Conservation (phyloP, 2,329 filamentous ascomycete genomes). For the Neobulgaria alba region DNA sequence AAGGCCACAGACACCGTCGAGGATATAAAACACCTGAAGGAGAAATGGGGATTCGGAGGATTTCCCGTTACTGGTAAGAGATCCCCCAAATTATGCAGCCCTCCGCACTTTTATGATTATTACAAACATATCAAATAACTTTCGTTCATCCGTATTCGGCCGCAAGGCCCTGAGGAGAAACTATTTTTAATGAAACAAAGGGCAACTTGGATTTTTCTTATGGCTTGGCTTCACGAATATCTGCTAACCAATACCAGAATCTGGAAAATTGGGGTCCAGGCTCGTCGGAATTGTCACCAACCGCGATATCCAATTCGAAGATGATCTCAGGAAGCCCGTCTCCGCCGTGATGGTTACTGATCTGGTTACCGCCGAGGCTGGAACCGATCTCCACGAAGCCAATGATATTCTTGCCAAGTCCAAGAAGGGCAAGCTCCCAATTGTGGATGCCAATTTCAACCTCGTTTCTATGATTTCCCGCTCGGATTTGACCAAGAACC, state of each 20-base stretch:
- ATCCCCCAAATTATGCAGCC: slow-evolving; percentile 4
- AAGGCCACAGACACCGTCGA: slow-evolving; percentile 78
- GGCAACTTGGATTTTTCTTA: too few relatives aligned
- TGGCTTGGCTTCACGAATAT: too few relatives aligned
- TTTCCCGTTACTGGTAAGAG: slow-evolving; percentile 96
- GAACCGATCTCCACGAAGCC: slow-evolving; percentile 77
- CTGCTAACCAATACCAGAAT: slow-evolving; percentile 54
- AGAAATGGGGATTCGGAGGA: slow-evolving; percentile 97
- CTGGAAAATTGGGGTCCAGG: slow-evolving; percentile 87
- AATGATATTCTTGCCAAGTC: slow-evolving; percentile 90
- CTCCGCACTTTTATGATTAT: slow-evolving; percentile 63
- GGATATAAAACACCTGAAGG: slow-evolving; percentile 86
- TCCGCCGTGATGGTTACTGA: slow-evolving; percentile 93
- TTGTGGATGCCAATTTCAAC: slow-evolving; percentile 76
- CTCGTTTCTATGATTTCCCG: slow-evolving; percentile 87
- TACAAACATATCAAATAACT: slow-evolving; percentile 79
- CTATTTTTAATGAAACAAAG: too few relatives aligned
- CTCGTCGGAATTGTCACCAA: slow-evolving; percentile 96
- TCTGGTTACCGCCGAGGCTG: slow-evolving; percentile 76
- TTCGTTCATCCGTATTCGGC: slow-evolving; percentile 99
- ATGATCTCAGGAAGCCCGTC: slow-evolving; percentile 61
- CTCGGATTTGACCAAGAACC: slow-evolving; percentile 97
- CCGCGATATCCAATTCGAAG: slow-evolving; percentile 95
- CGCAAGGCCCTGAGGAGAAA: slow-evolving; percentile 78
- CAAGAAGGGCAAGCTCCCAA: slow-evolving; percentile 97